Evolutionary conservation across 768 basidiomycete genomes (phyloP).

Genomic region (Mycena sanguinolenta): DNA sequence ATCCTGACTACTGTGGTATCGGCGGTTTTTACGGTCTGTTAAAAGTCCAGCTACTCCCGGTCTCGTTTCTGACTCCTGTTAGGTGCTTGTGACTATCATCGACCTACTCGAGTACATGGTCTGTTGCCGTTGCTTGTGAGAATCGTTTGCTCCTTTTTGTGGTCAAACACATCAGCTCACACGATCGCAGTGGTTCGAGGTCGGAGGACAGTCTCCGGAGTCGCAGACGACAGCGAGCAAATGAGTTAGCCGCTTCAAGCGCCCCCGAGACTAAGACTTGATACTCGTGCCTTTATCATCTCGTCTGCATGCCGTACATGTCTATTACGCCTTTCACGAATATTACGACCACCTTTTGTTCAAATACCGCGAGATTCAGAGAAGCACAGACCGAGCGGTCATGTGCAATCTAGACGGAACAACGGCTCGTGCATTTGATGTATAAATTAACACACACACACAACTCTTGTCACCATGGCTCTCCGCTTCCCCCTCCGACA

Average conservation of each 20-base stretch:
- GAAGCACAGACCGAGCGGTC: no score
- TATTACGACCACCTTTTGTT: neutral
- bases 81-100: constrained; percentile 12
- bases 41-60: neutral
- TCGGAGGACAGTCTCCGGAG: neutral
- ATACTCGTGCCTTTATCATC: neutral
- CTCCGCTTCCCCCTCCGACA: constrained; percentile 40
- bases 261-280: neutral
- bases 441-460: neutral
- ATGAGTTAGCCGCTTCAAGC: neutral
- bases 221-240: constrained; percentile 1
- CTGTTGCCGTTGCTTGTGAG: constrained; percentile 30
- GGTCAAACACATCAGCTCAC: neutral
- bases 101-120: neutral
- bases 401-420: neutral
- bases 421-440: neutral
- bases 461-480: constrained; percentile 29
- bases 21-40: constrained; percentile 11
- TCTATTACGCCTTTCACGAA: constrained; percentile 7
- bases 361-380: neutral
- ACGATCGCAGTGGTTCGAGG: constrained; percentile 15
- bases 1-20: constrained; percentile 14
- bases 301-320: neutral
- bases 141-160: neutral
- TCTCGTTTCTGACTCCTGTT: neutral